These are phyloP conservation scores for Colletotrichum aenigma DNA, from an alignment of 2,329 filamentous ascomycete genomes.

Conservation along the genomic window DNA sequence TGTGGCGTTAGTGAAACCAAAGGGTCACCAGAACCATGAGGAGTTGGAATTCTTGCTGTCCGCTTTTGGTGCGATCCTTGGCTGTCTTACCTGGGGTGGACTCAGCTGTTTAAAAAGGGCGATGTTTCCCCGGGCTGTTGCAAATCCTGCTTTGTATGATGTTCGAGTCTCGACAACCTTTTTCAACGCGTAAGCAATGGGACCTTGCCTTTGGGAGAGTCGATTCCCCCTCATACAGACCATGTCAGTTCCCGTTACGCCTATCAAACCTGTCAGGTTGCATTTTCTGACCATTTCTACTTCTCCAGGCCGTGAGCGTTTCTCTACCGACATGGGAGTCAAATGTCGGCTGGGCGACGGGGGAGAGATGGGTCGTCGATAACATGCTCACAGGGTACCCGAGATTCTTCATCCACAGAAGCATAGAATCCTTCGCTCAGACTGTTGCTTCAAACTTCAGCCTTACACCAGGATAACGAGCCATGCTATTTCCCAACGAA, in stretches of 20 bases:
- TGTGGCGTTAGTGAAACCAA: background rate
- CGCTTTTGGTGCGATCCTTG: background rate
- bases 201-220: conserved; percentile 65
- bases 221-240: conserved; percentile 77
- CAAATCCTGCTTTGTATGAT: background rate
- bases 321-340: conserved; percentile 92
- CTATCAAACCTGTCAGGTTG: background rate
- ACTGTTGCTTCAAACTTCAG: conserved; percentile 72
- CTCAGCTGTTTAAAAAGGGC: background rate
- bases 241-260: conserved; percentile 62
- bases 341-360: conserved; percentile 93
- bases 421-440: conserved; percentile 74
- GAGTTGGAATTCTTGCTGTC: background rate
- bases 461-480: conserved; percentile 59
- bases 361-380: conserved; percentile 80
- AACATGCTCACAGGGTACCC: conserved; percentile 93
- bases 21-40: background rate
- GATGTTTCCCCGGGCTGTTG: background rate
- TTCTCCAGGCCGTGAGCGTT: conserved; percentile 83
- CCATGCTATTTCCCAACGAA: conserved; percentile 82
- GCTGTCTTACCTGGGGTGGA: background rate
- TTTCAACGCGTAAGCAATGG: conserved; percentile 37
- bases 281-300: background rate
- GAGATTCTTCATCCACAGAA: conserved; percentile 89
- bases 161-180: background rate